phyloP scores from a whole-genome alignment of 768 basidiomycete species.

The Suillus cothurnatus region DNA sequence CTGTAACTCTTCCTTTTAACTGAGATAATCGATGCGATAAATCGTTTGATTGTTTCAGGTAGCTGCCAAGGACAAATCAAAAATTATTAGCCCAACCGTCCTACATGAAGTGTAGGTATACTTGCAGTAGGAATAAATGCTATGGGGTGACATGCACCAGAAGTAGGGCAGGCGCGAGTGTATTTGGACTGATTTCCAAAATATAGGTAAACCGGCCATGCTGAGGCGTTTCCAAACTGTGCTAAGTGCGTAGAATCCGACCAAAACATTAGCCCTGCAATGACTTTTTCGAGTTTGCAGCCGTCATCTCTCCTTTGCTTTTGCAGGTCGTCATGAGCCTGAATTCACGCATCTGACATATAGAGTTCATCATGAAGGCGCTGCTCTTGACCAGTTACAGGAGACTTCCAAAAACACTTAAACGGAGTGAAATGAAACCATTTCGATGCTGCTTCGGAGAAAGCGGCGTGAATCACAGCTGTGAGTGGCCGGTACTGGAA shows the following conservation, averaged over 20 bases:
- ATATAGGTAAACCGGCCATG: constrained; percentile 44
- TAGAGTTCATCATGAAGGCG: constrained; percentile 31
- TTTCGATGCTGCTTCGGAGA: constrained; percentile 21
- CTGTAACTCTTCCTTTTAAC: neutral
- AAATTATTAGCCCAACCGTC: too few relatives aligned
- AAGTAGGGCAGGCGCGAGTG: too few relatives aligned
- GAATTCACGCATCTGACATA: constrained; percentile 33
- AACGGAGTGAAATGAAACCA: constrained; percentile 34
- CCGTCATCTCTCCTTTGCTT: constrained; percentile 23
- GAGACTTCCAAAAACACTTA: constrained; percentile 22
- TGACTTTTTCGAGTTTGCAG: constrained; percentile 14
- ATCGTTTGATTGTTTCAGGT: too few relatives aligned
- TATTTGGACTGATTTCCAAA: constrained; percentile 32
- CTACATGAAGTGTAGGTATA: too few relatives aligned
- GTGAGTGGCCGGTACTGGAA: constrained; percentile 27
- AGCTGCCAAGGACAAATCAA: too few relatives aligned
- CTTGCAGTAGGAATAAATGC: constrained; percentile 46
- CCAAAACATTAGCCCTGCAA: constrained; percentile 11
- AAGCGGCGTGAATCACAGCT: constrained; percentile 14
- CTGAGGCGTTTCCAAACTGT: constrained; percentile 34
- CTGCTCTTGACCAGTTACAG: constrained; percentile 13
- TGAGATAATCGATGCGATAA: too few relatives aligned
- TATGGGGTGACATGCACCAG: constrained; percentile 39
- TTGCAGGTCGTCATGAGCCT: constrained; percentile 34
- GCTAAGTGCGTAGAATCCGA: constrained; percentile 2